Evolutionary conservation across 2,329 filamentous ascomycete genomes (phyloP).

Genomic region (Xylariaceae sp.): DNA sequence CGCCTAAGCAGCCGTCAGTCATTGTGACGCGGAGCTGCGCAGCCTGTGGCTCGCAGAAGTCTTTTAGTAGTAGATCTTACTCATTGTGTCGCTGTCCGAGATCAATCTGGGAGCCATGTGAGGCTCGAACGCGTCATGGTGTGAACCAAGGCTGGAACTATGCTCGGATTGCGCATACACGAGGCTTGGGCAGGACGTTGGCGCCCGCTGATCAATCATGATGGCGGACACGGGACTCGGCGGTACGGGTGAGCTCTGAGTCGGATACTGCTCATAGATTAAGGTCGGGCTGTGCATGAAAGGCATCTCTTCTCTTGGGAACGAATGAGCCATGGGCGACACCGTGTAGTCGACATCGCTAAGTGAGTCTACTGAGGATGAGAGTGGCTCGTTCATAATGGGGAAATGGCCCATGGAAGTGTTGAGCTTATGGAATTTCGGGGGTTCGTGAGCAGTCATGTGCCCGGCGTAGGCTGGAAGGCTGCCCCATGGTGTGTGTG

Average conservation of each 20-base stretch:
- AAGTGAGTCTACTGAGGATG: constrained; percentile 56
- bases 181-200: constrained; percentile 60
- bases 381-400: constrained; percentile 49
- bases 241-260: constrained; percentile 51
- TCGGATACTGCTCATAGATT: constrained; percentile 56
- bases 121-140: constrained; percentile 57
- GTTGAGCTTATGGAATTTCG: constrained; percentile 45
- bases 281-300: constrained; percentile 55
- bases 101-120: constrained; percentile 53
- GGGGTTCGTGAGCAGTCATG: constrained; percentile 36
- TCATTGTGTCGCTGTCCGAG: constrained; percentile 55
- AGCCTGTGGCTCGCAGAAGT: not conserved
- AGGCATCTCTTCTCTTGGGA: constrained; percentile 52
- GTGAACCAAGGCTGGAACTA: constrained; percentile 59
- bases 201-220: constrained; percentile 55
- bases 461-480: constrained; percentile 45
- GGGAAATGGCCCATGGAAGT: constrained; percentile 38
- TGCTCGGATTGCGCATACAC: constrained; percentile 60
- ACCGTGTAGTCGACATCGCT: constrained; percentile 60
- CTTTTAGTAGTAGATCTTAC: constrained; percentile 43
- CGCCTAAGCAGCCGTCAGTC: constrained; percentile 40
- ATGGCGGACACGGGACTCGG: constrained; percentile 56
- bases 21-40: constrained; percentile 18
- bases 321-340: constrained; percentile 54
- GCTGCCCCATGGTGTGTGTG: constrained; percentile 45